phyloP scores from a whole-genome alignment of 1,284 basidiomycete species.

The Cryptococcus sp. region DNA sequence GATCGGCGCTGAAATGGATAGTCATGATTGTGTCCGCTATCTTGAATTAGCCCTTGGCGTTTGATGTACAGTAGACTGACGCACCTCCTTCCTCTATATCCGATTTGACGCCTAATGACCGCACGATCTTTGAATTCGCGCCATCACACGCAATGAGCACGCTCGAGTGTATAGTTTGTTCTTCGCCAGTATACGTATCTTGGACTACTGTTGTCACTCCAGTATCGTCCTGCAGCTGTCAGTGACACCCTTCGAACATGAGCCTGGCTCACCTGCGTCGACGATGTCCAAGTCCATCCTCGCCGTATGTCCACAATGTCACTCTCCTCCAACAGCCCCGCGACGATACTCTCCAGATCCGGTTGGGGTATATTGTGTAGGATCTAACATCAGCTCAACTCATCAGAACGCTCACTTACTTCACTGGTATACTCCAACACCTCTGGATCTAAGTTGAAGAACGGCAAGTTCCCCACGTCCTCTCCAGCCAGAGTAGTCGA shows the following conservation, averaged over 20 bases:
- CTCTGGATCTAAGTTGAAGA: no score
- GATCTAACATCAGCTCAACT: constrained; percentile 22
- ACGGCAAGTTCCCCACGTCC: no score
- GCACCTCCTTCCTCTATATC: constrained; percentile 29
- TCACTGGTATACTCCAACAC: no score
- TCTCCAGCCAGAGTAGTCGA: no score
- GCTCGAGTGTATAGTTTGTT: constrained; percentile 4
- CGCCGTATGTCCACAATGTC: constrained; percentile 22
- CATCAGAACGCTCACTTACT: constrained; percentile 1
- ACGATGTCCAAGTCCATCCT: constrained; percentile 31
- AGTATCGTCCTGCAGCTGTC: no score
- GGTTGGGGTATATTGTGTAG: constrained; percentile 36
- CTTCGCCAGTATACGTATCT: no score
- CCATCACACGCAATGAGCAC: constrained; percentile 30
- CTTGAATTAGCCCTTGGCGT: not conserved
- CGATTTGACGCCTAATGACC: constrained; percentile 19
- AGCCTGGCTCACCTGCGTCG: constrained; percentile 21
- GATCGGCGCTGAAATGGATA: no score
- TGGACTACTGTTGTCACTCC: no score
- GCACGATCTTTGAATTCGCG: constrained; percentile 28
- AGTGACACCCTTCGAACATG: constrained; percentile 1
- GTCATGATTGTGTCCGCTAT: not conserved
- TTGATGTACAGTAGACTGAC: constrained; percentile 17
- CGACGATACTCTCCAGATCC: constrained; percentile 26
- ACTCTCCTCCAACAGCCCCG: constrained; percentile 17